Percentiles rank a stretch among this genome's conserved stretches.
Evolutionary conservation across 352 stramenopile species (phyloP).

Genomic region (Phytophthora multivora): DNA sequence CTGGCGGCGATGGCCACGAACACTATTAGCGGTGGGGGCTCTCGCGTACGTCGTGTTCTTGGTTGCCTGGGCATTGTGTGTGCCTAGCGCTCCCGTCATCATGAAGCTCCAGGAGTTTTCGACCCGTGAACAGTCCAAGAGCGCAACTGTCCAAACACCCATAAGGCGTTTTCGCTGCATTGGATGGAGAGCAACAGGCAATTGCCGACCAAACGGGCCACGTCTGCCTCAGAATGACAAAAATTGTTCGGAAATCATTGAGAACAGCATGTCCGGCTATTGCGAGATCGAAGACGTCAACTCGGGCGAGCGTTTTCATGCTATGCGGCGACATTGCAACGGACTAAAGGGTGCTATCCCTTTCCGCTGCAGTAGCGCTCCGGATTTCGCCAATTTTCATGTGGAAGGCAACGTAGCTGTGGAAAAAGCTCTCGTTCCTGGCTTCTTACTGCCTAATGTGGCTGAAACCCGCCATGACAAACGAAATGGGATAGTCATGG

Average conservation of each 20-base stretch:
- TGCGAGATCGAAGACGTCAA: slow-evolving; percentile 23
- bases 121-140: not conserved
- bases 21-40: not conserved
- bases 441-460: slow-evolving; percentile 9
- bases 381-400: slow-evolving; percentile 36
- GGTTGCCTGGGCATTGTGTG: not conserved
- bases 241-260: slow-evolving; percentile 6
- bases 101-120: not conserved
- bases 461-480: not conserved
- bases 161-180: slow-evolving; percentile 8
- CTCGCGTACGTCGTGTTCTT: not conserved
- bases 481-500: slow-evolving; percentile 41
- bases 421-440: not conserved
- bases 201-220: slow-evolving; percentile 10
- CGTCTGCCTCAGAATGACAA: slow-evolving; percentile 10
- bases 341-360: slow-evolving; percentile 11
- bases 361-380: slow-evolving; percentile 42
- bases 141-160: not conserved
- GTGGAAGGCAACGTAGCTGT: slow-evolving; percentile 8
- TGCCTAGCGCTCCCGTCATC: not conserved
- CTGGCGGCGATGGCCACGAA: not conserved
- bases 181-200: slow-evolving; percentile 19
- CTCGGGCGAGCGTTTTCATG: slow-evolving; percentile 23
- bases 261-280: slow-evolving; percentile 34
- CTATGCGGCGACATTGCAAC: slow-evolving; percentile 30